These are phyloP conservation scores for Sporothrix variecibatus DNA, from an alignment of 2,329 filamentous ascomycete species.

Conservation along the genomic window DNA sequence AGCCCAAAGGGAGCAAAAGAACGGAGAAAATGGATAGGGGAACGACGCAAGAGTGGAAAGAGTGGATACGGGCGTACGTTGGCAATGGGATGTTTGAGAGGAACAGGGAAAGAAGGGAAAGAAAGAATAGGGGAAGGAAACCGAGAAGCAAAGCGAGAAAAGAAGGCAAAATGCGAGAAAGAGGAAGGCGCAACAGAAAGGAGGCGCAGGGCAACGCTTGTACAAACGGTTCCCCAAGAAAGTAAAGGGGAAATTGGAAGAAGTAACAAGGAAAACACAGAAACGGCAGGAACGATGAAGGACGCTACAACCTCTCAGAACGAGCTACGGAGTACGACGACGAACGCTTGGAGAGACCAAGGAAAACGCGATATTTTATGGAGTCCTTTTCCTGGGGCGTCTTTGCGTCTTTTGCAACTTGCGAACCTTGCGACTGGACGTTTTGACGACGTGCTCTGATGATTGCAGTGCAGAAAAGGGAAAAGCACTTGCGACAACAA, in stretches of 20 bases:
- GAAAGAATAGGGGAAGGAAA: neutral
- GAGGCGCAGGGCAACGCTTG: conserved; percentile 12
- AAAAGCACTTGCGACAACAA: neutral
- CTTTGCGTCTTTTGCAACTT: neutral
- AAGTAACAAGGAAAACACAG: neutral
- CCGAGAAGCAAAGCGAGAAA: neutral
- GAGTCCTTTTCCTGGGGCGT: neutral
- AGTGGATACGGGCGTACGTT: conserved; percentile 7
- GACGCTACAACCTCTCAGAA: no score
- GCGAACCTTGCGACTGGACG: neutral
- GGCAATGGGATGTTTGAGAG: neutral
- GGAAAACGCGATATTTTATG: neutral
- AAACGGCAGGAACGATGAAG: neutral
- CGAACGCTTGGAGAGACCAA: neutral
- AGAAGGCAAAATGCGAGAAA: neutral
- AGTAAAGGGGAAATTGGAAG: neutral
- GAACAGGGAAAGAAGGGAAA: neutral
- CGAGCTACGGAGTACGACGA: neutral
- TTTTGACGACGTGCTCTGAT: no score
- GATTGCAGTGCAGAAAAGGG: no score
- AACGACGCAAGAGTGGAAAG: neutral
- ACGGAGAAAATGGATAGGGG: neutral
- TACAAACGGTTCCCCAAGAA: neutral
- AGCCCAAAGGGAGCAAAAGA: neutral
- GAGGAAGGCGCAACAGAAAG: conserved; percentile 2